phyloP scores from a whole-genome alignment of 2,329 filamentous ascomycete species.

The Aspergillus sp. region DNA sequence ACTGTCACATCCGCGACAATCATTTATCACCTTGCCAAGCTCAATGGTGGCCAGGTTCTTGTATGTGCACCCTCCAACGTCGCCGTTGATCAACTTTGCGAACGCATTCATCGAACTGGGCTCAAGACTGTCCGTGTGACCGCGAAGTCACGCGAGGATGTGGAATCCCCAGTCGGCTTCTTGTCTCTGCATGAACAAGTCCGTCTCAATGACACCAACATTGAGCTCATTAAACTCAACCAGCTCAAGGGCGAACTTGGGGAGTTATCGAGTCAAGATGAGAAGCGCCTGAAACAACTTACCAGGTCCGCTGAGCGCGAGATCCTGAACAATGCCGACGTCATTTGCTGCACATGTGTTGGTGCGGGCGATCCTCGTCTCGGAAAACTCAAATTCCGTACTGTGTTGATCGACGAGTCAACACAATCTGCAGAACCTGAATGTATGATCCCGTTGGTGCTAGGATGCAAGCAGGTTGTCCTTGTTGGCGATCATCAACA shows the following conservation, averaged over 20 bases:
- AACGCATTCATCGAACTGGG: constrained; percentile 90
- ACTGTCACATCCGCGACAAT: constrained; percentile 98
- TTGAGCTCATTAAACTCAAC: constrained; percentile 86
- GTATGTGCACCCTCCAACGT: constrained; percentile 98
- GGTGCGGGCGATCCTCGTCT: constrained; percentile 94
- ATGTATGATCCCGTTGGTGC: constrained; percentile 96
- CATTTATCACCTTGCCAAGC: constrained; percentile 95
- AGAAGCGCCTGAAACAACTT: constrained; percentile 97
- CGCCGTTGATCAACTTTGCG: constrained; percentile 95
- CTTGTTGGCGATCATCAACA: constrained; percentile 98
- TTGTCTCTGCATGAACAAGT: constrained; percentile 95
- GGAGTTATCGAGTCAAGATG: constrained; percentile 90
- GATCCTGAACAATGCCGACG: constrained; percentile 91
- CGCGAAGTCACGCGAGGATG: constrained; percentile 98
- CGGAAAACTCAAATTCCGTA: constrained; percentile 96
- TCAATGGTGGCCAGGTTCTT: constrained; percentile 89
- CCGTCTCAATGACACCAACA: constrained; percentile 93
- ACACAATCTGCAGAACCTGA: constrained; percentile 98
- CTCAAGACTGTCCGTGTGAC: constrained; percentile 96
- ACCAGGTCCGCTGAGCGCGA: constrained; percentile 92
- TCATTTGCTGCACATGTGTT: constrained; percentile 98
- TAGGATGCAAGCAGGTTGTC: constrained; percentile 99
- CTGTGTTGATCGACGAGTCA: constrained; percentile 96
- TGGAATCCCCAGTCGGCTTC: constrained; percentile 97
- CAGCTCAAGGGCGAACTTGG: constrained; percentile 90